Evolutionary conservation across 768 basidiomycete genomes (phyloP), one percentile per base, ranked within the genome.

Genomic region (Leccinellum luteum): DNA sequence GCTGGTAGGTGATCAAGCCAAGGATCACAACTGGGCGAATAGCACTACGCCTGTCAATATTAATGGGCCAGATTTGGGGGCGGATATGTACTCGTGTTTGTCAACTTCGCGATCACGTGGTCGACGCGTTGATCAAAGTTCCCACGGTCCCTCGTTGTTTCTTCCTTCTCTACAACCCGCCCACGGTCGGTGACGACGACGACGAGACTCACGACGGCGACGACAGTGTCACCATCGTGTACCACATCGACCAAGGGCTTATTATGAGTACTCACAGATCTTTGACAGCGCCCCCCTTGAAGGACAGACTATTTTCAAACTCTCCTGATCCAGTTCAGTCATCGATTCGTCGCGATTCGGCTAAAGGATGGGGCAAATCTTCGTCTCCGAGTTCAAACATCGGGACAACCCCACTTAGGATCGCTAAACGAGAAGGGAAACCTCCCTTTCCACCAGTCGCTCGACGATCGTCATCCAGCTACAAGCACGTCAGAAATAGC

Each of bases 401-500:
- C 1, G 68, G 60, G 28, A 84, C 81, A 0, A 84, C 87, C 0
- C 90, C 90, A 21, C 82, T 92, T 45, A 81, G 87, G 59, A 90
- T 92, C 61, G 74, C 86, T 15, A 92, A 91, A 69, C 82, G 88
- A 58, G 86, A 87, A n/a, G 65, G 65, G 31, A 73, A 60, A 47
- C 66, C 75, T 5, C 75, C 76, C 21, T 79, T 75, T 48, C 76
- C 83, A 47, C 70, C 74, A n/a, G 73, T 91, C 47, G 84, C 85
- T 49, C 84, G 91, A 31, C 81, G 91, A 44, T 79, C 83, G 15
- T 91, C 89, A 8, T 86, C 85, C 43, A 91, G 89, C 71, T 93
- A 87, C 74, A 86, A 82, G 62, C 90, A 90, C 71, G 81, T 92
- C 61, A 81, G 80, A 65, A 86, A 77, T 64, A 90, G 85, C 69